These are phyloP conservation scores for Leishmania major DNA, from an alignment of 208 protist species.

Conservation along the genomic window DNA sequence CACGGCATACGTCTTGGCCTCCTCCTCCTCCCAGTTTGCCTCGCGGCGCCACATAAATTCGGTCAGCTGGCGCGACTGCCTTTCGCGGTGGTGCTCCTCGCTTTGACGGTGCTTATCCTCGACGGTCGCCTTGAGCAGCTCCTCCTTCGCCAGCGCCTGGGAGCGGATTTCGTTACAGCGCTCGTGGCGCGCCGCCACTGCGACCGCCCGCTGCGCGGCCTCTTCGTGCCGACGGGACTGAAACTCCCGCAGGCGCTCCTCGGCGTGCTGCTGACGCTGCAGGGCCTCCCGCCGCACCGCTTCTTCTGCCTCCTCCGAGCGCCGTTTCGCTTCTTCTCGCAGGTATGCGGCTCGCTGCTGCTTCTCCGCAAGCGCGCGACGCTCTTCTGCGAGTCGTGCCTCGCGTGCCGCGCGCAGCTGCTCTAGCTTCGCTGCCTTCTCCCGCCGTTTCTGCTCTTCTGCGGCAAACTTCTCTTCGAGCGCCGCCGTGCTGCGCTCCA, in stretches of 20 bases:
- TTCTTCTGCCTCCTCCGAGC: constrained; percentile 55
- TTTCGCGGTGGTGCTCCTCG: constrained; percentile 38
- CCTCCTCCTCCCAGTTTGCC: constrained; percentile 60
- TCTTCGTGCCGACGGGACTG: constrained; percentile 44
- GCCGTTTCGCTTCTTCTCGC: constrained; percentile 48
- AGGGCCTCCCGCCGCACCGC: constrained; percentile 46
- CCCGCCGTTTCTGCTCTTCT: constrained; percentile 42
- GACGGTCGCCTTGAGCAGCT: constrained; percentile 29
- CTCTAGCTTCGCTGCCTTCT: constrained; percentile 61
- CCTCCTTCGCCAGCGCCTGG: constrained; percentile 38
- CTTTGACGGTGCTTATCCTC: constrained; percentile 37
- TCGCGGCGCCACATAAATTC: constrained; percentile 51
- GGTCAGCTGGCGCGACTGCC: constrained; percentile 33
- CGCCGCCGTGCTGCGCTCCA: constrained; percentile 49
- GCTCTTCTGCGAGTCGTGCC: constrained; percentile 42
- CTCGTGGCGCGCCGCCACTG: constrained; percentile 47
- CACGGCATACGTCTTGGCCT: constrained; percentile 61
- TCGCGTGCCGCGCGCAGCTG: constrained; percentile 37
- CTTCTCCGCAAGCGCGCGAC: constrained; percentile 38
- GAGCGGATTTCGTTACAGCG: constrained; percentile 41
- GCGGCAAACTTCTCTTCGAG: constrained; percentile 44
- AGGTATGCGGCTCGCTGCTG: constrained; percentile 48
- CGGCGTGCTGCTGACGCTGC: constrained; percentile 55
- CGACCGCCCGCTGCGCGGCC: constrained; percentile 23
- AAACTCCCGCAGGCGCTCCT: constrained; percentile 57